Base-by-base conservation (phyloP, 768 basidiomycete genomes). In the Collybia mongolica region DNA sequence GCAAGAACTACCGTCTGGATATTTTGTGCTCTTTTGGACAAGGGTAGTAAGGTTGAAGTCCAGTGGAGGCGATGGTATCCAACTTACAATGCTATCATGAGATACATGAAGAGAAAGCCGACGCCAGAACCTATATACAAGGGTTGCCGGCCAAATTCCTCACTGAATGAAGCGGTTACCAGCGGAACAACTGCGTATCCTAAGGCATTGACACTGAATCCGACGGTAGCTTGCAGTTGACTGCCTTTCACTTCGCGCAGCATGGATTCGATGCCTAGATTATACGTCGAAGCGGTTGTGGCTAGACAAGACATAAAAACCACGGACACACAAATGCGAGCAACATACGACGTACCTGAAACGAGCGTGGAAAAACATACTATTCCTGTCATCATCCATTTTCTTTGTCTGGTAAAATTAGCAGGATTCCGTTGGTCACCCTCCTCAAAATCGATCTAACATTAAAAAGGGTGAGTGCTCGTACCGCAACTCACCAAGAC, bases 131-230 rank as follows among this genome's bases (percentile, higher is more conserved):
- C 69, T n/a, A 83, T 59, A 54, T 86, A 87, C 1, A 88, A 52
- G 0, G 79, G 82, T 44, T 78, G 76, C 35, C 86, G 67, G 6
- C 86, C 86, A 48, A 87, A 81, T 58, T 89, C 86, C 59, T 89
- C 86, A 59, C 84, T 86, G 54, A 88, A 77, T 0, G 86, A 77
- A n/a, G 86, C 82, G 0, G 85, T 79, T 17, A 88, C 65, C 2
- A 89, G 79, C 0, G 86, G 86, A 12, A 82, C 66, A 19, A 87
- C 32, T 14, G 73, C 82, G 53, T 87, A 88, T 2, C 84, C 84
- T 6, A 88, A 60, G 0, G 79, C 68, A 62, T 74, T 88, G 26
- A 81, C 65, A 48, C 73, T 72, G 18, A 81, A 62, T 11, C 78
- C 81, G 32, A 80, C 60, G 1, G 74, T 75, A 0, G 79, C 77